These are phyloP conservation scores for Emericellopsis atlantica DNA, from an alignment of 2,329 filamentous ascomycete genomes.

Conservation along the genomic window DNA sequence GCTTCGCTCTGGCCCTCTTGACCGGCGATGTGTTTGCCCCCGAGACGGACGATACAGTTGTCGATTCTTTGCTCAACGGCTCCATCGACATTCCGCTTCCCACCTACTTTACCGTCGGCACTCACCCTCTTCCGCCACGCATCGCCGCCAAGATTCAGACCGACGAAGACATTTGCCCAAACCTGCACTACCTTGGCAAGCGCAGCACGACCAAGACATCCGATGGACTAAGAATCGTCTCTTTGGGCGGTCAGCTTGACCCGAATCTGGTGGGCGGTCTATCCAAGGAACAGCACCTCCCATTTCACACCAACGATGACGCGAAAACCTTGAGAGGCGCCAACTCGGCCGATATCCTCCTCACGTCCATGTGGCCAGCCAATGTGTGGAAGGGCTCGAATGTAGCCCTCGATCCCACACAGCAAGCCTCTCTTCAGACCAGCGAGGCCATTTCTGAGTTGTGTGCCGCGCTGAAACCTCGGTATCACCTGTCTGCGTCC, in stretches of 20 bases:
- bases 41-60: constrained; percentile 41
- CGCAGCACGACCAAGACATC: constrained; percentile 79
- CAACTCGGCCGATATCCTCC: constrained; percentile 70
- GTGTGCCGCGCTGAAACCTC: constrained; percentile 68
- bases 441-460: constrained; percentile 67
- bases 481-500: constrained; percentile 75
- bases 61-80: constrained; percentile 59
- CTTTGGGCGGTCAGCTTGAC: constrained; percentile 65
- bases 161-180: constrained; percentile 69
- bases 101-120: constrained; percentile 83
- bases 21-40: constrained; percentile 70
- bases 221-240: constrained; percentile 78
- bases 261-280: constrained; percentile 45
- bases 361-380: constrained; percentile 79
- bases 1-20: constrained; percentile 75
- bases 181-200: constrained; percentile 82
- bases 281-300: constrained; percentile 61
- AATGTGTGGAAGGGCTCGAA: constrained; percentile 59
- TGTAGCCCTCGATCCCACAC: constrained; percentile 40
- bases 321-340: constrained; percentile 64
- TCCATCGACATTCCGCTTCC: constrained; percentile 63
- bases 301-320: constrained; percentile 67
- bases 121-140: constrained; percentile 52
- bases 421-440: constrained; percentile 34
- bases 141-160: constrained; percentile 64